Percentiles rank a stretch among this genome's conserved stretches.
These are phyloP conservation scores for Pugionium dolabratum DNA, from an alignment of 345 rosid genomes.

Conservation along the genomic window DNA sequence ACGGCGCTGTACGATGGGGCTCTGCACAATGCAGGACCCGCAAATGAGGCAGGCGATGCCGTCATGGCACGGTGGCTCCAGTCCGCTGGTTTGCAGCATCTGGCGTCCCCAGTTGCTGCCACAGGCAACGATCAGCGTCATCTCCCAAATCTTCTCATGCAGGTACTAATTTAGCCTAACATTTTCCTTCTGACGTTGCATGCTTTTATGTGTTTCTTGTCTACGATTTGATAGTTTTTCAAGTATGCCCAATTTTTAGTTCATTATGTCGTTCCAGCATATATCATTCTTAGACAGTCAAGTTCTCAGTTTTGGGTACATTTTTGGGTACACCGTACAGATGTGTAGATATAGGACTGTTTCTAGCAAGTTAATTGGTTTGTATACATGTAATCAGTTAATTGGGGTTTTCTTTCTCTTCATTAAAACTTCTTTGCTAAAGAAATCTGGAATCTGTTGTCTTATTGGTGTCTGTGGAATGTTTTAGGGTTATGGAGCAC, in stretches of 20 bases:
- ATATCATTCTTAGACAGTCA: constrained; percentile 16
- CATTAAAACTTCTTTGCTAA: not conserved
- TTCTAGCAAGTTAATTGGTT: constrained; percentile 5
- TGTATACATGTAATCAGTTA: constrained; percentile 1
- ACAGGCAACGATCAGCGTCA: constrained; percentile 75
- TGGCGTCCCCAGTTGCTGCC: constrained; percentile 93
- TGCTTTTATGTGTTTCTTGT: constrained; percentile 7
- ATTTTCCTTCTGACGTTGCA: not conserved
- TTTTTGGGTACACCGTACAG: constrained; percentile 3
- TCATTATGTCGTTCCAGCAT: not conserved
- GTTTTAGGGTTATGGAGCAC: constrained; percentile 87
- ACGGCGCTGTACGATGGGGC: constrained; percentile 77
- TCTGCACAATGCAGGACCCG: constrained; percentile 61
- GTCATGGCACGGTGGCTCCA: constrained; percentile 99
- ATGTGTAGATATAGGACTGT: constrained; percentile 21
- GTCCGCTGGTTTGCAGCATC: constrained; percentile 99
- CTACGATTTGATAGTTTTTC: not conserved
- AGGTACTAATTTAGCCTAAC: constrained; percentile 48
- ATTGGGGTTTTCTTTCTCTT: constrained; percentile 5
- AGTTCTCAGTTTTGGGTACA: not conserved
- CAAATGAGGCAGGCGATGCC: constrained; percentile 83
- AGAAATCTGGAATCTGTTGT: not conserved
- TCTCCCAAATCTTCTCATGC: constrained; percentile 89
- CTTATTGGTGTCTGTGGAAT: constrained; percentile 20
- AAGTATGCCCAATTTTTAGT: not conserved